These are phyloP conservation scores for Paspalum notatum DNA, from an alignment of 176 grass and related monocot species.

Conservation along the genomic window DNA sequence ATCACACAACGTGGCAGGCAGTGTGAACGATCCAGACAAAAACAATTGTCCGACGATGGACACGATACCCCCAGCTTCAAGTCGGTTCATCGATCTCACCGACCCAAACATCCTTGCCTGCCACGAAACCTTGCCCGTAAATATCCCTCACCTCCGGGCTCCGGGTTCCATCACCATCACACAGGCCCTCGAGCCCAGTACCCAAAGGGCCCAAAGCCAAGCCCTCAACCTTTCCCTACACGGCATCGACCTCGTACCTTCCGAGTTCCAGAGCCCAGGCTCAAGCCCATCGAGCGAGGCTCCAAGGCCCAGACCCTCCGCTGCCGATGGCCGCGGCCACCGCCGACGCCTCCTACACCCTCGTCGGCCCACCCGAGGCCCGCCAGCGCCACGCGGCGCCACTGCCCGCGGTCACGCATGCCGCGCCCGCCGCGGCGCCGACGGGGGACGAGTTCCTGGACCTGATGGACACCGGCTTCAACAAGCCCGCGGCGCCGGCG, in stretches of 20 bases:
- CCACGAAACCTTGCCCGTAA: slow-evolving; percentile 52
- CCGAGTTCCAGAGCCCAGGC: neutral
- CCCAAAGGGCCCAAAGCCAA: neutral
- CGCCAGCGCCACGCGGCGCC: neutral
- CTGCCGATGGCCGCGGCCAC: neutral
- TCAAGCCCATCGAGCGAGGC: neutral
- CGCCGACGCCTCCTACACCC: slow-evolving; percentile 9
- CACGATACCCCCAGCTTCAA: slow-evolving; percentile 15
- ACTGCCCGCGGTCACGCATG: neutral
- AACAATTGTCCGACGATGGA: neutral
- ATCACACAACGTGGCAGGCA: slow-evolving; percentile 18
- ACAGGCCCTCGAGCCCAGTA: neutral
- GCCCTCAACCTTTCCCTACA: neutral
- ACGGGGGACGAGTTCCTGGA: slow-evolving; percentile 34
- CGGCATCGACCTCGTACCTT: too few species aligned
- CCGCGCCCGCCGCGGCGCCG: neutral
- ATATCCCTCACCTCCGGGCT: neutral
- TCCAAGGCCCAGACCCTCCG: neutral
- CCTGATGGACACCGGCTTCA: slow-evolving; percentile 30
- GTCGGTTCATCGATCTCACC: slow-evolving; percentile 42
- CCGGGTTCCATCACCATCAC: neutral
- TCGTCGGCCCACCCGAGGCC: slow-evolving; percentile 74
- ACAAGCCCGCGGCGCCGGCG: neutral
- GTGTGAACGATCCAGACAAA: neutral
- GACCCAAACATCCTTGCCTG: slow-evolving; percentile 44